Evolutionary conservation across 371 early-diverging fungal species (phyloP), one percentile per base, ranked within the genome.

Genomic region (Apophysomyces sp.): DNA sequence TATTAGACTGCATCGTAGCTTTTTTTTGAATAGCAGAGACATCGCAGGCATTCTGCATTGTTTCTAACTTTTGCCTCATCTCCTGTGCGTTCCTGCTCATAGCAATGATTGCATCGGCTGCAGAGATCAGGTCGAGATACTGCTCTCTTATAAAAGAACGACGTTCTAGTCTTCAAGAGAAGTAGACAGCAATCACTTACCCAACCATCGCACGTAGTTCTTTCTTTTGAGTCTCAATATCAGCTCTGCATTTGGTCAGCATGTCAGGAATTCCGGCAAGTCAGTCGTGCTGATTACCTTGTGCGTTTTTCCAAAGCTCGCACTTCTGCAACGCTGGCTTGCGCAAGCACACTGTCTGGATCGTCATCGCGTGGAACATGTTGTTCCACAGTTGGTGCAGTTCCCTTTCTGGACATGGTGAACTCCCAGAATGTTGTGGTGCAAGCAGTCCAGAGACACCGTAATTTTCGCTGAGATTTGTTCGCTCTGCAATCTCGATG

Each of bases 191-290:
- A 44, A 5, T 83, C n/a, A n/a, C n/a, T 66, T 86, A 94, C 94
- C 94, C 93, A 61, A 94, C 94, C 92, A 93, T 92, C 49, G 87
- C 62, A 11, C 94, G 78, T 21, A 94, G 76, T 57, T 93, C 92
- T 68, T 89, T 86, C 71, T 90, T 89, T 72, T 89, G 91, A 13
- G 78, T 78, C 66, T 92, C 93, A 37, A 92, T 88, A 62, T 89
- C 90, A 54, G 58, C 65, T 55, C 86, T 88, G 72, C 16, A 51
- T 0, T 21, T 27, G 13, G 3, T 11, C 7, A 18, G 9, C 37
- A 11, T 37, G n/a, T 37, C 11, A 37, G 11, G 2, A 37, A 37
- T 5, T 2, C 11, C 11, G 5, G 11, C n/a, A n/a, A 37, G 5
- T 37, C 15, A 13, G 11, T 11, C 3, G n/a, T 37, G 11, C 15